Percentiles rank a stretch among this genome's conserved stretches.
phyloP scores from a whole-genome alignment of 1,284 basidiomycete genomes.

The Gastroboletus turbinatus region DNA sequence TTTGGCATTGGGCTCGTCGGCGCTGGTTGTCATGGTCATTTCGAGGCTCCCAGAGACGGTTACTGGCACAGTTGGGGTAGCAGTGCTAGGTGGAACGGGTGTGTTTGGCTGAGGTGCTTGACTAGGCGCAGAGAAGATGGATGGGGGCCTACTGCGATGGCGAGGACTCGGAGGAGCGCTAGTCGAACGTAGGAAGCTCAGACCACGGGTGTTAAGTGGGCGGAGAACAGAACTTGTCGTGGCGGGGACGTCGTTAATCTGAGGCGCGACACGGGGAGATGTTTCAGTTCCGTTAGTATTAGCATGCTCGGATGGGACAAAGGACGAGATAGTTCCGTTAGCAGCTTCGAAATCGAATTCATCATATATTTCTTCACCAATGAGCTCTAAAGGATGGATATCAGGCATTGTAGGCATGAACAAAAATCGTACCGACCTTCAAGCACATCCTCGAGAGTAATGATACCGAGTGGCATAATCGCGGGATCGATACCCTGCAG shows the following conservation, averaged over 20 bases:
- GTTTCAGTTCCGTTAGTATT: constrained; percentile 25
- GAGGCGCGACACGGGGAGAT: constrained; percentile 28
- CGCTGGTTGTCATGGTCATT: neutral
- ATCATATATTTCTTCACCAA: constrained; percentile 89
- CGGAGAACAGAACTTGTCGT: constrained; percentile 36
- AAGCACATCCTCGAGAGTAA: constrained; percentile 90
- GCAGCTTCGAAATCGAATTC: constrained; percentile 78
- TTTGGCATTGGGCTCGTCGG: constrained; percentile 3
- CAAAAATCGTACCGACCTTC: constrained; percentile 55
- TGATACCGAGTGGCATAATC: constrained; percentile 85
- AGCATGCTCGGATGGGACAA: constrained; percentile 45
- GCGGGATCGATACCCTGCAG: constrained; percentile 72
- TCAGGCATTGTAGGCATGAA: constrained; percentile 2
- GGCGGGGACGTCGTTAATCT: constrained; percentile 24
- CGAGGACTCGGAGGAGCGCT: constrained; percentile 58
- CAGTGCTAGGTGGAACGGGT: neutral
- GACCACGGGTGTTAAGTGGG: constrained; percentile 44
- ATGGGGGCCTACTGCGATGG: constrained; percentile 22
- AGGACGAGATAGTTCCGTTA: constrained; percentile 55
- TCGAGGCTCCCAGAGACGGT: neutral
- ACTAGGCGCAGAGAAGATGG: constrained; percentile 10
- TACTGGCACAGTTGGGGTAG: neutral
- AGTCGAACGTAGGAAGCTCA: constrained; percentile 55
- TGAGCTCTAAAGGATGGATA: constrained; percentile 56
- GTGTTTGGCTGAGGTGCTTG: constrained; percentile 1